phyloP scores from a whole-genome alignment of 78 protist species.

The Dictyostelium discoideum region DNA sequence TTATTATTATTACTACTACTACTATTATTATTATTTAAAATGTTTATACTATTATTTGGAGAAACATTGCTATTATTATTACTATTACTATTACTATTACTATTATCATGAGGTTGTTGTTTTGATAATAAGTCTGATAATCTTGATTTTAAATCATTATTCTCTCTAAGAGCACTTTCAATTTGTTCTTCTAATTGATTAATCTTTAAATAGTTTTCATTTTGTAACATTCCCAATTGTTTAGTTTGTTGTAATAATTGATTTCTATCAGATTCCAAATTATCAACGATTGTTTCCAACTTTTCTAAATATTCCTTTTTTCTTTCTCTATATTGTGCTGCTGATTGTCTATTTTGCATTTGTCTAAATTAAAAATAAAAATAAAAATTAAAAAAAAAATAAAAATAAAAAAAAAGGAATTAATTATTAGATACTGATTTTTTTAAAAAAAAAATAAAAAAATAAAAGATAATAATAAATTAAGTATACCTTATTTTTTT shows the following conservation, averaged over 20 bases:
- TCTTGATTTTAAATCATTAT: conserved; percentile 26
- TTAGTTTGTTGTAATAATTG: conserved; percentile 44
- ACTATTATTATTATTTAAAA: not conserved
- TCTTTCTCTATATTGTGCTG: conserved; percentile 77
- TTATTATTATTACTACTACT: not conserved
- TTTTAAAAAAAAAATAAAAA: not conserved
- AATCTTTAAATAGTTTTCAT: conserved; percentile 44
- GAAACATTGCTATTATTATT: not conserved
- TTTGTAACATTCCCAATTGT: conserved; percentile 10
- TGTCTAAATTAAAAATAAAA: conserved; percentile 12
- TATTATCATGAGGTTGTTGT: not conserved
- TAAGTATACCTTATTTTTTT: conserved; percentile 20
- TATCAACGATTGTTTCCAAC: conserved; percentile 54
- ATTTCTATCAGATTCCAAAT: conserved; percentile 66
- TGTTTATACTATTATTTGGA: not conserved
- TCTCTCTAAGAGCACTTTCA: conserved; percentile 32
- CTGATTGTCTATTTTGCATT: conserved; percentile 79
- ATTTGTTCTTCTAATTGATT: conserved; percentile 37
- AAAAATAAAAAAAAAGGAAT: no score
- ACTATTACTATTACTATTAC: not conserved
- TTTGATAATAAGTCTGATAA: conserved; percentile 12
- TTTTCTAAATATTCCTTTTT: conserved; percentile 70
- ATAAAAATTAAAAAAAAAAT: not conserved
- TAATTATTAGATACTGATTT: not conserved
- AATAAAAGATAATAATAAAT: not conserved